Evolutionary conservation across 2,329 filamentous ascomycete species (phyloP), one percentile per base, ranked within the genome.

Genomic region (Calonectria pseudoreteaudii): DNA sequence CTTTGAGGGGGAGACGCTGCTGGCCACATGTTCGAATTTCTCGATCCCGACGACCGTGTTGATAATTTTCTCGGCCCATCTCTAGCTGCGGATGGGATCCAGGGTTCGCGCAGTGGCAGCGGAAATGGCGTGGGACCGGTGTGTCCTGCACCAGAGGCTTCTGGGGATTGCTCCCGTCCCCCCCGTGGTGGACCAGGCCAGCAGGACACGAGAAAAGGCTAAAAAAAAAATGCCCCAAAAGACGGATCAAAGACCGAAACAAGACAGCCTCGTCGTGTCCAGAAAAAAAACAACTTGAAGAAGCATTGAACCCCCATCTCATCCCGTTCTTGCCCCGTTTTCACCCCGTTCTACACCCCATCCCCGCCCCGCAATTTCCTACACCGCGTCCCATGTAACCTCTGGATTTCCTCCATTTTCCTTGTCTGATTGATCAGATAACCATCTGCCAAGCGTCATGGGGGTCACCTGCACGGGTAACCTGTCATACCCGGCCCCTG

Each of bases 401-500:
- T 58, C 23, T 26, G 49, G 41, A 52, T n/a, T 30, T 50, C 23
- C 6, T n/a, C 8, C 16, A 7, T 26, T 38, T 36, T 41, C 6
- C 60, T 34, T 65, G 60, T 47, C 60, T 65, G 60, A 64, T 52
- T 60, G 66, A 34, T 60, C 52, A 60, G 38, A 68, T 49, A 49
- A 68, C 26, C 26, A 47, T 23, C 26, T 30, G 47, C 56, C 68
- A 53, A 65, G 69, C 60, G 65, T 49, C 66, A 68, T 70, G 60
- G 60, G 60, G 60, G 60, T 65, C 60, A 65, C 44, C 53, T 50
- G 7, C n/a, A n/a, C 49, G 28, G 70, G 77, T 75, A 72, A 52
- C 44, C 49, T 80, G 78, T 80, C 78, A 80, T 80, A 73, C 65
- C 77, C 77, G 36, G 3, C 4, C 26, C 71, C 0, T 79, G 73